Conservation (phyloP, 192 early-diverging fungal species). For the Allomyces javanicus region DNA sequence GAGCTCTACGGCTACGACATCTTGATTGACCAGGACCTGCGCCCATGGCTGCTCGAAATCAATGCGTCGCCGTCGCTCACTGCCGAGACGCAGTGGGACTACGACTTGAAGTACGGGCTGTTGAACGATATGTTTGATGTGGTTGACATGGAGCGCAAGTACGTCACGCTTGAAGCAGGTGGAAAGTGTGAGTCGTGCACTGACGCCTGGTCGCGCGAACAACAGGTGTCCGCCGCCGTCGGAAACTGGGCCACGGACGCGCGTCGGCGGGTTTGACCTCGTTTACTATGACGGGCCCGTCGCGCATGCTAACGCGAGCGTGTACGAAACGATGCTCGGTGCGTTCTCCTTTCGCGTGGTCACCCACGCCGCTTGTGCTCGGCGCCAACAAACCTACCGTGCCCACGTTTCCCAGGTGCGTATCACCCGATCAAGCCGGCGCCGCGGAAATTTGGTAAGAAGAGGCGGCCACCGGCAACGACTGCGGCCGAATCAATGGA, state of each 20-base stretch:
- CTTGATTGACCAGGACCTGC: conserved; percentile 33
- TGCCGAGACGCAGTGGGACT: conserved; percentile 43
- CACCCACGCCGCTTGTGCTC: no score
- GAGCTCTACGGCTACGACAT: conserved; percentile 45
- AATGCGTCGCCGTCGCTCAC: conserved; percentile 36
- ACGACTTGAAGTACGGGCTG: conserved; percentile 37
- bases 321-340: not conserved
- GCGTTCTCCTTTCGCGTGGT: no score
- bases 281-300: conserved; percentile 43
- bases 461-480: not conserved
- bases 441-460: not conserved
- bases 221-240: no score
- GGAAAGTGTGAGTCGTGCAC: no score
- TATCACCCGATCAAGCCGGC: not conserved
- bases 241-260: conserved; percentile 4
- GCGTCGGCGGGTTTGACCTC: conserved; percentile 42
- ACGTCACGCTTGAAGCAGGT: not conserved
- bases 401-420: not conserved
- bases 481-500: not conserved
- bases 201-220: no score
- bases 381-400: no score
- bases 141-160: conserved; percentile 29
- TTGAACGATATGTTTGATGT: conserved; percentile 40
- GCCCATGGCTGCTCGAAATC: conserved; percentile 42
- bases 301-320: conserved; percentile 28